Evolutionary conservation across 768 basidiomycete genomes (phyloP), one percentile per base, ranked within the genome.

Genomic region (Peribolospora baueri): DNA sequence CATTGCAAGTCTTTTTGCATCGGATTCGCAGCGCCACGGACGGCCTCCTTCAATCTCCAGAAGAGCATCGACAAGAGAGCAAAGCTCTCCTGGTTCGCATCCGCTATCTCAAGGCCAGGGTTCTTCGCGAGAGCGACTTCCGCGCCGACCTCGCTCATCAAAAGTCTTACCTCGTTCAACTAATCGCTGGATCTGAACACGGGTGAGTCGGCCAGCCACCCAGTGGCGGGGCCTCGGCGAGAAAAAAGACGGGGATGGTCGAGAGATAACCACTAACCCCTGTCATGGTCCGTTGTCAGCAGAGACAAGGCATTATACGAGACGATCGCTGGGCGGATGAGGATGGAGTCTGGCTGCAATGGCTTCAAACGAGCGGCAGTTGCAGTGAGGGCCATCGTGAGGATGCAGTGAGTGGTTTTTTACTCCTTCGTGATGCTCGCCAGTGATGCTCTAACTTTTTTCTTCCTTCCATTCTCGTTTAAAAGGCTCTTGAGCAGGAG

Each of bases 61-160:
- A 25, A 25, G 25, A 25, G 25, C 25, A 25, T 25, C 25, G 25
- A 25, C 76, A 77, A 58, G 87, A 95, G 65, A 82, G 82, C 70
- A 88, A 87, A 64, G 85, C 86, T 7, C 71, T 95, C 14, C 78
- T 97, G 51, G 76, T 84, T 6, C 86, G 93, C 66, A 86, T 93
- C 56, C 75, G 74, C 46, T 95, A 93, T 68, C 73, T 97, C 61
- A 91, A 97, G 66, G 81, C 82, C 54, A 86, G 85, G 64, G 90
- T 80, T 67, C 81, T 77, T 3, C 75, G 91, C 37, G 93, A 98
- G 69, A 76, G 79, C 7, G 72, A 73, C 0, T 76, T 93, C 71
- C 76, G 91, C 42, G 72, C 71, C 56, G 79, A 79, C 61, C 72
- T 95, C 48, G 71, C 74, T 11, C 79, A 86, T 62, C 93, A 97